Base-by-base conservation (phyloP, 2,329 filamentous ascomycete genomes). In the Exophiala spinifera region DNA sequence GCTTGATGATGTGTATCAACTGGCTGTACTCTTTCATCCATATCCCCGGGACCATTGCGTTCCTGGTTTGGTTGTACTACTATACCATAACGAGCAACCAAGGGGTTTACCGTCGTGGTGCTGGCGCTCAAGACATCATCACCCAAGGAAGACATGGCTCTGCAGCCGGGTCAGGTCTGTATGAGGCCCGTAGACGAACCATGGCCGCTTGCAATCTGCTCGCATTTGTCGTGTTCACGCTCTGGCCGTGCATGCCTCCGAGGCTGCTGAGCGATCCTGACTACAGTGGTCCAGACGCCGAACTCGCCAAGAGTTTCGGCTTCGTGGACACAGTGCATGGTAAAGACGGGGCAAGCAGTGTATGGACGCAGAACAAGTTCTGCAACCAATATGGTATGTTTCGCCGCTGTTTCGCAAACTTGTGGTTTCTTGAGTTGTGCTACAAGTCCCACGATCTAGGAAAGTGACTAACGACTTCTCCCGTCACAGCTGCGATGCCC, bases 21-120 rank as follows among this genome's bases (percentile, higher is more conserved):
- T 79, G 85, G 64, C 78, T 81, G 23, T 89, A 89, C 71, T 88
- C 85, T 4, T 89, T 88, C 70, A 88, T 90, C 64, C 87, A 89
- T 68, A 89, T 89, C 54, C 87, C 86, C 0, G 86, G 85, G 13
- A 89, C 86, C 4, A 89, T 89, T 61, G 76, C 85, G 42, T 90
- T 88, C 65, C 74, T 83, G 20, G 76, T 83, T 34, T 79, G 82
- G 65, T 77, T 89, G 3, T 89, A 83, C 72, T 87, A 86, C 72
- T 79, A 86, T 66, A 88, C 85, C 44, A 87, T 83, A 20, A 84
- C 82, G 6, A 77, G 78, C 48, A 81, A 81, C 66, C 74, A 79
- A 28, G 67, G 71, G 31, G 66, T 73, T 53, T 70, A 74, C 13
- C 64, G 67, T 17, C 72, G 73, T 31, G 57, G 65, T 4, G 72